These are phyloP conservation scores for Neofusicoccum umdonicola DNA, from an alignment of 2,329 filamentous ascomycete genomes.

Conservation along the genomic window DNA sequence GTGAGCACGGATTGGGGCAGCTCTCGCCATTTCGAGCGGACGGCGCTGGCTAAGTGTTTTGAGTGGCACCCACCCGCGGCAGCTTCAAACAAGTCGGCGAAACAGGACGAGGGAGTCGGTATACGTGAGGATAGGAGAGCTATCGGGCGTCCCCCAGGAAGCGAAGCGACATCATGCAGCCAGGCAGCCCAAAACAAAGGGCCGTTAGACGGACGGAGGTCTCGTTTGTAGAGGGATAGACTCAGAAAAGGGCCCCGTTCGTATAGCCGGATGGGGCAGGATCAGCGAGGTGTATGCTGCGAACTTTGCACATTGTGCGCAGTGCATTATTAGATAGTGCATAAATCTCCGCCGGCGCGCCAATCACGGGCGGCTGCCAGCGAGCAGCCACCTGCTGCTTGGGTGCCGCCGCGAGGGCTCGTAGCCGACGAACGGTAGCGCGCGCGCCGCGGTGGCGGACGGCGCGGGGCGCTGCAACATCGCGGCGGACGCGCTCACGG, in stretches of 20 bases:
- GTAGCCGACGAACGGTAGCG: too few species aligned
- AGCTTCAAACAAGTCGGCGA: not conserved
- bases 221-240: constrained; percentile 11
- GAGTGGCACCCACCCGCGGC: not conserved
- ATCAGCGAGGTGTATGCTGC: not conserved
- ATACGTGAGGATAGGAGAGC: constrained; percentile 4
- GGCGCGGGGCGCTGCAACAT: not conserved
- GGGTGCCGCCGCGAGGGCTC: not conserved
- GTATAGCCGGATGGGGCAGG: constrained; percentile 4
- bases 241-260: not conserved
- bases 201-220: constrained; percentile 1
- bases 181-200: constrained; percentile 2
- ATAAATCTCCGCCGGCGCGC: constrained; percentile 10
- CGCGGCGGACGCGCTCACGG: not conserved
- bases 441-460: not conserved
- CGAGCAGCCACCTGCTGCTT: too few species aligned
- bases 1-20: not conserved
- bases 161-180: constrained; percentile 7
- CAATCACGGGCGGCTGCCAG: not conserved
- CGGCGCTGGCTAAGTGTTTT: not conserved
- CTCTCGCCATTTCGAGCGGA: not conserved
- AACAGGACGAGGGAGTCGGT: not conserved
- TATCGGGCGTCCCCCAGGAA: not conserved
- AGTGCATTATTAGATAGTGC: constrained; percentile 14
- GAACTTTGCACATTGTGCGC: constrained; percentile 12